These are phyloP conservation scores for Aspergillus versicolor DNA, from an alignment of 2,329 filamentous ascomycete genomes.

Conservation along the genomic window DNA sequence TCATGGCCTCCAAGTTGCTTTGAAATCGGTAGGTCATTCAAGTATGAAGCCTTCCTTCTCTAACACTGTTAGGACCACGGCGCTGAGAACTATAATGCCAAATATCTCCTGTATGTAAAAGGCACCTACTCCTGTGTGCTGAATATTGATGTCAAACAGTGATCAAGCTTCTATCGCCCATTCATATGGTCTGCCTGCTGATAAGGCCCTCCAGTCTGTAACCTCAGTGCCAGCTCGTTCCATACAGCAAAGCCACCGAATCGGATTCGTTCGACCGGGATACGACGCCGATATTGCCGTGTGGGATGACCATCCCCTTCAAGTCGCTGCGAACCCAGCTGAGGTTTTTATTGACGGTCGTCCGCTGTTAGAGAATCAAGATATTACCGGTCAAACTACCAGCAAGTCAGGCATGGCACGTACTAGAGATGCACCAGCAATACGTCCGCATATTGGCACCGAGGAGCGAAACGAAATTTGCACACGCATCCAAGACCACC, in stretches of 20 bases:
- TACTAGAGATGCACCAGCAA: neutral
- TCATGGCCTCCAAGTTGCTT: slow-evolving; percentile 65
- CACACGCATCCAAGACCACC: neutral
- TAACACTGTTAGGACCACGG: slow-evolving; percentile 1
- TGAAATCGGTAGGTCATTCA: slow-evolving; percentile 55
- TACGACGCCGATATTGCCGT: slow-evolving; percentile 63
- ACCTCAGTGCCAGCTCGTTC: slow-evolving; percentile 60
- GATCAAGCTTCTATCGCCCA: neutral
- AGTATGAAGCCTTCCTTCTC: no score
- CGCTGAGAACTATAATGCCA: neutral
- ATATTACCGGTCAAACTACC: neutral
- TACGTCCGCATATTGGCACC: neutral
- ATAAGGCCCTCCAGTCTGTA: slow-evolving; percentile 58
- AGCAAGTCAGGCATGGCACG: neutral
- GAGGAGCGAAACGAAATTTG: neutral
- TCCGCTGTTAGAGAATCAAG: neutral
- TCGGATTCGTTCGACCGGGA: slow-evolving; percentile 62
- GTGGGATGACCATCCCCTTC: slow-evolving; percentile 64
- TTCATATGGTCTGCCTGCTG: slow-evolving; percentile 39
- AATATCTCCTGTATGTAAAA: neutral
- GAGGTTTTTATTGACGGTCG: slow-evolving; percentile 66
- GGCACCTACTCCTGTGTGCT: no score
- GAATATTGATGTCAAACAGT: neutral
- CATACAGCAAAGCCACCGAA: slow-evolving; percentile 56
- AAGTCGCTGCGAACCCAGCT: slow-evolving; percentile 58